Conservation (phyloP, 2,329 filamentous ascomycete species). For the Drechslera avenae region DNA sequence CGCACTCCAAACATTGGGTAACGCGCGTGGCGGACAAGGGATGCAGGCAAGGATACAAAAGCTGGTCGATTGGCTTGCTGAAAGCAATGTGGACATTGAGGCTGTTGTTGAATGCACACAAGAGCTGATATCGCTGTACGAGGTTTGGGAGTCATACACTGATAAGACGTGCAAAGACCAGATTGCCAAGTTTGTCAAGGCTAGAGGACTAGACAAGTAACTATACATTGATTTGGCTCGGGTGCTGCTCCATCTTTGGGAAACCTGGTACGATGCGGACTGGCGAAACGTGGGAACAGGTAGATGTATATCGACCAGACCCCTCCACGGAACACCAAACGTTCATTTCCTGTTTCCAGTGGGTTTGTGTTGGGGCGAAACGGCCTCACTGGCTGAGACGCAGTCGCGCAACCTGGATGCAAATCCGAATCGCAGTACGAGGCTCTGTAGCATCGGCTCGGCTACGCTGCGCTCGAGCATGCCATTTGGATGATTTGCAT, state of each 20-base stretch:
- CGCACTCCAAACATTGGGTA: slow-evolving; percentile 46
- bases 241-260: neutral
- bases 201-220: slow-evolving; percentile 62
- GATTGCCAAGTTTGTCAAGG: slow-evolving; percentile 66
- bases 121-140: slow-evolving; percentile 88
- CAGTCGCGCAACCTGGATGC: slow-evolving; percentile 5
- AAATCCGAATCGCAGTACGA: slow-evolving; percentile 10
- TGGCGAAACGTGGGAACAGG: neutral
- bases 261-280: too few species aligned
- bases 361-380: slow-evolving; percentile 2
- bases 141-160: slow-evolving; percentile 70
- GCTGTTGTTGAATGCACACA: slow-evolving; percentile 88
- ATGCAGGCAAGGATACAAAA: slow-evolving; percentile 64
- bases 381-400: slow-evolving; percentile 1
- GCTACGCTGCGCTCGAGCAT: slow-evolving; percentile 13
- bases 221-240: neutral
- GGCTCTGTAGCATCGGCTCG: slow-evolving; percentile 7
- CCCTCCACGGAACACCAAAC: neutral
- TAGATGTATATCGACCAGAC: neutral
- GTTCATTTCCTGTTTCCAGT: slow-evolving; percentile 2
- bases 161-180: slow-evolving; percentile 69
- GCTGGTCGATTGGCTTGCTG: slow-evolving; percentile 80
- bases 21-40: slow-evolving; percentile 36
- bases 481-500: slow-evolving; percentile 24
- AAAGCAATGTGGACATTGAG: slow-evolving; percentile 83